These are phyloP conservation scores for Penicillium hordei DNA, from an alignment of 2,329 filamentous ascomycete genomes.

Conservation along the genomic window DNA sequence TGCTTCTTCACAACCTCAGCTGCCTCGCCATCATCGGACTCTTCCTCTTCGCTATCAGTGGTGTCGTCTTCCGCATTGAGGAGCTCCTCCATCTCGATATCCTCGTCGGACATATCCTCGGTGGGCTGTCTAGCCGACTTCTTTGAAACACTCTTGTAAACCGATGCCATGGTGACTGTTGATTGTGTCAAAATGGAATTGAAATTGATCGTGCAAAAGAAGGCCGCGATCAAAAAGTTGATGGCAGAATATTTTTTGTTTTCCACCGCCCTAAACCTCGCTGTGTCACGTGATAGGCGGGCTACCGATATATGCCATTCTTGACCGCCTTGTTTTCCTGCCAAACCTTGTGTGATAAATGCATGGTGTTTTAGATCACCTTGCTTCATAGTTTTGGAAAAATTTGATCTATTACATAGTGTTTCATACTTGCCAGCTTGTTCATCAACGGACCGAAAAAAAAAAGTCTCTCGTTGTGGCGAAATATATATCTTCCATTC, in stretches of 20 bases:
- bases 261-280: constrained; percentile 26
- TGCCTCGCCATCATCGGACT: constrained; percentile 27
- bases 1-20: constrained; percentile 34
- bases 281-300: constrained; percentile 23
- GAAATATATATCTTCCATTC: background rate
- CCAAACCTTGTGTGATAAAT: background rate
- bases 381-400: background rate
- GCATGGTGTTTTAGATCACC: background rate
- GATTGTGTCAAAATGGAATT: constrained; percentile 14
- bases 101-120: constrained; percentile 51
- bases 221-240: constrained; percentile 32
- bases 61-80: constrained; percentile 39
- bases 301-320: background rate
- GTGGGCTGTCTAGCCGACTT: constrained; percentile 46
- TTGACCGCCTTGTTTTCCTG: background rate
- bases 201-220: constrained; percentile 16
- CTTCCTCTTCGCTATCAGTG: constrained; percentile 41
- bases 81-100: constrained; percentile 42
- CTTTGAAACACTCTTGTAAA: constrained; percentile 74
- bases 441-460: background rate
- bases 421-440: background rate
- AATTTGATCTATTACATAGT: background rate
- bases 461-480: background rate
- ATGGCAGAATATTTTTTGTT: constrained; percentile 41
- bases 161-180: constrained; percentile 60